These are phyloP conservation scores for Phytophthora cryptogea DNA, from an alignment of 352 stramenopile genomes.

Conservation along the genomic window DNA sequence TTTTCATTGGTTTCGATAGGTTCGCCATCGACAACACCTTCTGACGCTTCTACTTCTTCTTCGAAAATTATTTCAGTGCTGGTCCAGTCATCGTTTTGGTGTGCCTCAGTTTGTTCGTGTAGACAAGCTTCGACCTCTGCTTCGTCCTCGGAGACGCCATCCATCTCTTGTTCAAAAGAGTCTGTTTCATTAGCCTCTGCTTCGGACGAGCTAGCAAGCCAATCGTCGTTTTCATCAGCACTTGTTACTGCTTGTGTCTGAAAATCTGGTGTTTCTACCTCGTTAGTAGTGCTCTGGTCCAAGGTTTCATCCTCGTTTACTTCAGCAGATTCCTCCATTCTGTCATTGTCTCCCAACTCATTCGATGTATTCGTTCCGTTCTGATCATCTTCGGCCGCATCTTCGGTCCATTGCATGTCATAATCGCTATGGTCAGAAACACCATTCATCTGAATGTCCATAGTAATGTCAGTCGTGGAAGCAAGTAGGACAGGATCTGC, in stretches of 20 bases:
- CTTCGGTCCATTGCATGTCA: not conserved
- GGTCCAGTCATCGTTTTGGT: constrained; percentile 13
- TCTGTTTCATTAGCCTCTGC: constrained; percentile 5
- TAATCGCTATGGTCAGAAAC: constrained; percentile 1
- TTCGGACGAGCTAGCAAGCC: constrained; percentile 22
- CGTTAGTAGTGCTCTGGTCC: not conserved
- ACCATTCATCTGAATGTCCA: constrained; percentile 49
- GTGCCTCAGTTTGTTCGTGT: constrained; percentile 2
- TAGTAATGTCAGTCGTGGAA: constrained; percentile 48
- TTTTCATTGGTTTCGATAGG: constrained; percentile 4
- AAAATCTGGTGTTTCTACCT: not conserved
- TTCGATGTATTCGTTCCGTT: not conserved
- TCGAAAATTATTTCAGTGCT: constrained; percentile 8
- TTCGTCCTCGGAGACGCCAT: constrained; percentile 24
- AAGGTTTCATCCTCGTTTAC: not conserved
- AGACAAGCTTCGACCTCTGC: constrained; percentile 5
- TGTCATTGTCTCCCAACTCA: not conserved
- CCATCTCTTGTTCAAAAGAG: constrained; percentile 27
- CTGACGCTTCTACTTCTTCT: constrained; percentile 8
- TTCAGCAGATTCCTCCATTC: constrained; percentile 1
- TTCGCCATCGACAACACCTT: constrained; percentile 3
- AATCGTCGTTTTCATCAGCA: constrained; percentile 18
- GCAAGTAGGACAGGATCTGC: constrained; percentile 12
- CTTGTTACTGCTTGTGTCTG: not conserved
- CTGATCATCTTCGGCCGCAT: constrained; percentile 1